Evolutionary conservation across 129 eudicot species (phyloP).

Genomic region (Chrysanthemum makinoi): DNA sequence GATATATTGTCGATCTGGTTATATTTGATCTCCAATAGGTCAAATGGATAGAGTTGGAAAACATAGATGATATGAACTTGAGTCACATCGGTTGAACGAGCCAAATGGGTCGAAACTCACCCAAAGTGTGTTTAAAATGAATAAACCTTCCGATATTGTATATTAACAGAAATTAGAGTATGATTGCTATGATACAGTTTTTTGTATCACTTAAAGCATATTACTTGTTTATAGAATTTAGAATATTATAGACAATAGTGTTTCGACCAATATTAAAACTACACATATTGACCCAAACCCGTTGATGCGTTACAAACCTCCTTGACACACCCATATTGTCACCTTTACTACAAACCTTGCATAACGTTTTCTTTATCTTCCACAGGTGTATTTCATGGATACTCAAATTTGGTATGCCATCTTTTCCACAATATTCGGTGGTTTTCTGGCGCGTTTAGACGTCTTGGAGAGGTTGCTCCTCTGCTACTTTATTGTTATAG

Average conservation of each 20-base stretch:
- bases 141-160: neutral
- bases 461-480: conserved; percentile 84
- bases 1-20: neutral
- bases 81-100: too few relatives aligned
- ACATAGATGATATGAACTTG: too few relatives aligned
- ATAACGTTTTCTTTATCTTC: neutral
- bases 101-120: too few relatives aligned
- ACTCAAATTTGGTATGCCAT: conserved; percentile 98
- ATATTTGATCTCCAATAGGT: neutral
- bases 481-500: neutral
- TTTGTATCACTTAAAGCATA: neutral
- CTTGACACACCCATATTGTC: neutral
- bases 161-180: neutral
- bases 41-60: neutral
- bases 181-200: neutral
- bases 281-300: neutral
- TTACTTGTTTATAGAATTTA: neutral
- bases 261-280: neutral
- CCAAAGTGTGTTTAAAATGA: neutral
- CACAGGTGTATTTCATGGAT: conserved; percentile 95
- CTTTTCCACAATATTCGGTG: conserved; percentile 90
- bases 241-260: neutral
- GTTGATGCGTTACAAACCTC: neutral
- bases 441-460: conserved; percentile 89
- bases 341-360: neutral